Percentiles rank a stretch among this genome's conserved stretches.
These are phyloP conservation scores for Cryptosporidium sp. DNA, from an alignment of 169 alveolate genomes.

Conservation along the genomic window DNA sequence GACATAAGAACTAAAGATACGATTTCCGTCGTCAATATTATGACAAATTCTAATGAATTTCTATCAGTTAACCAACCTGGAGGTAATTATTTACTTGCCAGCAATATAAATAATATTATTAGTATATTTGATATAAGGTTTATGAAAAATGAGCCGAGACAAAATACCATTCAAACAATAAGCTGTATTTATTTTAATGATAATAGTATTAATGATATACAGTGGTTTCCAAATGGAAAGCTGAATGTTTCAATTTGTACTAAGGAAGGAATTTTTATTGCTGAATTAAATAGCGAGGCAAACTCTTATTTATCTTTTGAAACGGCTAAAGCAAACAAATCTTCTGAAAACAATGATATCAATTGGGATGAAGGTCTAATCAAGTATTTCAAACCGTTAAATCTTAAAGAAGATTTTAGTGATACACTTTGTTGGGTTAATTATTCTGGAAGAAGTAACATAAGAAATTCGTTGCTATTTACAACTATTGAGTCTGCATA, in stretches of 20 bases:
- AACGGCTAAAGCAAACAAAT: not conserved
- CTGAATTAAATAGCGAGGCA: not conserved
- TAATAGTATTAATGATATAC: conserved; percentile 6
- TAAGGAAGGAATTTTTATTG: conserved; percentile 4
- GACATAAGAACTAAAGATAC: conserved; percentile 12
- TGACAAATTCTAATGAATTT: not conserved
- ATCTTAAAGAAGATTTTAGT: not conserved
- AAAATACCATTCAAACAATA: not conserved
- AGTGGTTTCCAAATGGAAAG: conserved; percentile 60
- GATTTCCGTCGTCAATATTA: not conserved
- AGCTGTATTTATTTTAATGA: conserved; percentile 7
- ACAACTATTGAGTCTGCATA: conserved; percentile 10
- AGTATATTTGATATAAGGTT: conserved; percentile 32
- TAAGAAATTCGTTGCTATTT: conserved; percentile 11
- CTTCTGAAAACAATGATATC: conserved; percentile 1
- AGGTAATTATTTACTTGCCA: conserved; percentile 22
- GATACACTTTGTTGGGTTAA: conserved; percentile 62
- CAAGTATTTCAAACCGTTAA: conserved; percentile 14
- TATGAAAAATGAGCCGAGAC: not conserved
- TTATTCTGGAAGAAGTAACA: too few relatives aligned
- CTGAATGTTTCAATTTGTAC: conserved; percentile 23
- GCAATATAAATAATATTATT: conserved; percentile 29
- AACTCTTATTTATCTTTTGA: not conserved
- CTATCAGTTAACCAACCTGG: conserved; percentile 7
- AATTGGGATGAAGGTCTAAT: conserved; percentile 10